These are phyloP conservation scores for Claviceps sp. DNA, from an alignment of 2,329 filamentous ascomycete species.

Conservation along the genomic window DNA sequence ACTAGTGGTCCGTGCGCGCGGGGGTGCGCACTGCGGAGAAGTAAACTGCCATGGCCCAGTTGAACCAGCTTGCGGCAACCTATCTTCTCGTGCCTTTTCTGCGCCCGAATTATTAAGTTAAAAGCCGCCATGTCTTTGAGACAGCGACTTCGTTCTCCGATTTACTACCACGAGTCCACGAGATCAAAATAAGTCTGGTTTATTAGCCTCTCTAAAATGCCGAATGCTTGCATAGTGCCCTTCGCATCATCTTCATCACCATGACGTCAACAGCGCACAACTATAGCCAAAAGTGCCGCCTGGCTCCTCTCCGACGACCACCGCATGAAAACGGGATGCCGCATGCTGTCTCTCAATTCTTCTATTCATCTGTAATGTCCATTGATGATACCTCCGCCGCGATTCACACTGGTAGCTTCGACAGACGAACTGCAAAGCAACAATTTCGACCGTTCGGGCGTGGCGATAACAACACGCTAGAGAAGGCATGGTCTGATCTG, in stretches of 20 bases:
- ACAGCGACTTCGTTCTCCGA: no score
- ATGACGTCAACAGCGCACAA: slow-evolving; percentile 31
- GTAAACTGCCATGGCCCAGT: no score
- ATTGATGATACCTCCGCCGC: slow-evolving; percentile 76
- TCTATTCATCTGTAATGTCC: slow-evolving; percentile 69
- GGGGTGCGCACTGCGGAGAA: no score
- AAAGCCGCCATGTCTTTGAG: no score
- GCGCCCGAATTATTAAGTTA: no score
- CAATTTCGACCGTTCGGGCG: slow-evolving; percentile 65
- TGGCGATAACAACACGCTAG: slow-evolving; percentile 66
- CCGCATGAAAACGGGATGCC: slow-evolving; percentile 37
- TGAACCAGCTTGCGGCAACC: no score
- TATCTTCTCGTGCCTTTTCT: no score
- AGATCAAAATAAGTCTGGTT: no score
- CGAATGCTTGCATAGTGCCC: not conserved
- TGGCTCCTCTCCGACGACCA: slow-evolving; percentile 31
- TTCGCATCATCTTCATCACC: not conserved
- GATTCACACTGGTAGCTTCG: slow-evolving; percentile 34
- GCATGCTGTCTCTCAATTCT: slow-evolving; percentile 59
- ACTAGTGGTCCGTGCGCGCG: no score
- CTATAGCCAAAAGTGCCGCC: slow-evolving; percentile 45
- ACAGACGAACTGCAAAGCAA: slow-evolving; percentile 40
- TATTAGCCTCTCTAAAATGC: no score
- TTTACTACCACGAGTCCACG: no score
- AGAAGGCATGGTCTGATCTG: slow-evolving; percentile 62